Evolutionary conservation across 345 rosid genomes (phyloP).

Genomic region (Gossypium thurberi): DNA sequence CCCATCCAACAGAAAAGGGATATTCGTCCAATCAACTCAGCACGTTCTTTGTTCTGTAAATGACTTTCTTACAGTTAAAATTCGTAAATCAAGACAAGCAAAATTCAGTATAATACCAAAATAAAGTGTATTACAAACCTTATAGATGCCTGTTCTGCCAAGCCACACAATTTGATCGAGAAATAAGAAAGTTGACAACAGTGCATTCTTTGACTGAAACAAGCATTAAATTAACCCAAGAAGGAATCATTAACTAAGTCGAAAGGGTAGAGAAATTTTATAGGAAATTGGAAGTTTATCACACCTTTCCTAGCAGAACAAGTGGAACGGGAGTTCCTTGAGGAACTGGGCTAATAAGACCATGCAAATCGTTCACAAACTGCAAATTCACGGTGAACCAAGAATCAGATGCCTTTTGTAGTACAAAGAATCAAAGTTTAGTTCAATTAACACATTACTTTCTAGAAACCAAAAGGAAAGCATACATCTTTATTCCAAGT

Average conservation of each 20-base stretch:
- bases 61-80: constrained; percentile 7
- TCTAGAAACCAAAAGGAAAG: no score
- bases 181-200: constrained; percentile 81
- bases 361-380: constrained; percentile 92
- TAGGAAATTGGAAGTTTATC: neutral
- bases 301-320: constrained; percentile 82
- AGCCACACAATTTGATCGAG: constrained; percentile 99
- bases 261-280: constrained; percentile 7
- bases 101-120: constrained; percentile 3
- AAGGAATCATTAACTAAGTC: neutral
- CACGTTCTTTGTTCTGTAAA: constrained; percentile 69
- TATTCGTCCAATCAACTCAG: constrained; percentile 72
- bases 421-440: neutral
- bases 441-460: no score
- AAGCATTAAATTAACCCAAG: constrained; percentile 10
- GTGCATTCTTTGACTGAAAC: constrained; percentile 81
- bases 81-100: constrained; percentile 7
- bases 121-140: constrained; percentile 37
- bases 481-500: no score
- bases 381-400: constrained; percentile 31
- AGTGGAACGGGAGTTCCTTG: constrained; percentile 90
- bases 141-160: constrained; percentile 83
- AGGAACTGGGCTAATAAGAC: constrained; percentile 78
- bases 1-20: constrained; percentile 93
- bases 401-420: constrained; percentile 6